These are phyloP conservation scores for Phytophthora syringae DNA, from an alignment of 352 stramenopile genomes.

Conservation along the genomic window DNA sequence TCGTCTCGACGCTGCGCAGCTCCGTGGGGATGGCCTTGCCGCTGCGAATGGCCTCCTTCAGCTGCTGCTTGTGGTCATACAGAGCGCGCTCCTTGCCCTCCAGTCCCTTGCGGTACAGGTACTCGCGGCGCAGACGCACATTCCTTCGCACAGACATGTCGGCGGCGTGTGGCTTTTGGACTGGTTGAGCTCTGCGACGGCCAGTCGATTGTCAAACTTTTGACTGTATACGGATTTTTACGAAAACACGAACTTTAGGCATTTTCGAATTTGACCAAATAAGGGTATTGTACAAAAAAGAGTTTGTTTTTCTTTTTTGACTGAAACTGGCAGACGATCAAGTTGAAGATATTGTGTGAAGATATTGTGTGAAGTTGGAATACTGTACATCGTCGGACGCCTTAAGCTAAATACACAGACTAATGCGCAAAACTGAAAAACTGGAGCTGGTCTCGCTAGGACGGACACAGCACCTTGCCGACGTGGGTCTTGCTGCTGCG, in stretches of 20 bases:
- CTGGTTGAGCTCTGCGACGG: conserved; percentile 1
- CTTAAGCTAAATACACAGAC: conserved; percentile 15
- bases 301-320: too few relatives aligned
- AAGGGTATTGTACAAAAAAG: too few relatives aligned
- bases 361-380: too few relatives aligned
- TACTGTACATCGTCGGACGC: neutral
- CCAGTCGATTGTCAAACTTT: conserved; percentile 40
- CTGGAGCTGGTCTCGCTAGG: conserved; percentile 17
- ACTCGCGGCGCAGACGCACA: conserved; percentile 98
- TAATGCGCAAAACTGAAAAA: conserved; percentile 38
- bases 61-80: conserved; percentile 98
- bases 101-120: conserved; percentile 98
- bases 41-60: conserved; percentile 94
- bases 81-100: conserved; percentile 94
- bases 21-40: conserved; percentile 98
- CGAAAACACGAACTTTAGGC: too few relatives aligned
- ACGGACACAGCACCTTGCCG: conserved; percentile 41
- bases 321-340: too few relatives aligned
- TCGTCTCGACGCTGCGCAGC: conserved; percentile 93
- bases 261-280: too few relatives aligned
- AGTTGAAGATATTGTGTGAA: too few relatives aligned
- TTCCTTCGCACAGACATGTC: conserved; percentile 93
- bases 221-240: too few relatives aligned
- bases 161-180: conserved; percentile 13
- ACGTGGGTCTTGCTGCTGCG: conserved; percentile 27